Evolutionary conservation across 225 moss, liverwort and hornwort species (phyloP), one percentile per base, ranked within the genome.

Genomic region (Anthoceros angustus): DNA sequence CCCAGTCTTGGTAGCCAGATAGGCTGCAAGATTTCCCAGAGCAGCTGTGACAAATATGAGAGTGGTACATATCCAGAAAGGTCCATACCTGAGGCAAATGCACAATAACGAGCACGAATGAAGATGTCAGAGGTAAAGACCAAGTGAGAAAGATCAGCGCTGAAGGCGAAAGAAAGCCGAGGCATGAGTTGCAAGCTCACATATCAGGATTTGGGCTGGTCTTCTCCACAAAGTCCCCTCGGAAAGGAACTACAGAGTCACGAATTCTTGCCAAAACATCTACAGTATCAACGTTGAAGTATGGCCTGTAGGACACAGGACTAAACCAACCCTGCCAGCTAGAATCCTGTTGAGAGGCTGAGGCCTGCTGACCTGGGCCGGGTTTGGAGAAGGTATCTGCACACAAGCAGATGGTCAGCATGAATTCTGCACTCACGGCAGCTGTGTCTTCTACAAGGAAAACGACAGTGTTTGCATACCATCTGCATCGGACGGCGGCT

Each of bases 121-220:
- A 15, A 69, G 61, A 24, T 10, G 60, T 41, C 24, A 41, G 39
- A 71, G 25, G 69, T 69, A 3, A 71, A 41, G 18, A 32, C 41
- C 39, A n/a, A 45, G 41, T 16, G 24, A 16, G 43, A 7, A 16
- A 61, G 21, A 62, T 15, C 12, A 68, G 7, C 9, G 64, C 4
- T 41, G 24, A 41, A 48, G 6, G 9, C 12, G 39, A 62, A 5
- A 43, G 0, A 66, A 64, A 79, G n/a, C 40, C 8, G 48, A 66
- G 41, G 24, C 42, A 60, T 38, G 5, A 11, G 25, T 9, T 10
- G 23, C 15, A 61, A 39, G 39, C 86, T 72, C 70, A 92, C 92
- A 99, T 99, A 80, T 99, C 98, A 73, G 98, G 98, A 74, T 92
- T 99, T 66, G 89, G 89, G 65, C 98, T 92, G 63, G 98, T 99